phyloP scores from a whole-genome alignment of 2,329 filamentous ascomycete genomes.

The Fonsecaea pugnacius region DNA sequence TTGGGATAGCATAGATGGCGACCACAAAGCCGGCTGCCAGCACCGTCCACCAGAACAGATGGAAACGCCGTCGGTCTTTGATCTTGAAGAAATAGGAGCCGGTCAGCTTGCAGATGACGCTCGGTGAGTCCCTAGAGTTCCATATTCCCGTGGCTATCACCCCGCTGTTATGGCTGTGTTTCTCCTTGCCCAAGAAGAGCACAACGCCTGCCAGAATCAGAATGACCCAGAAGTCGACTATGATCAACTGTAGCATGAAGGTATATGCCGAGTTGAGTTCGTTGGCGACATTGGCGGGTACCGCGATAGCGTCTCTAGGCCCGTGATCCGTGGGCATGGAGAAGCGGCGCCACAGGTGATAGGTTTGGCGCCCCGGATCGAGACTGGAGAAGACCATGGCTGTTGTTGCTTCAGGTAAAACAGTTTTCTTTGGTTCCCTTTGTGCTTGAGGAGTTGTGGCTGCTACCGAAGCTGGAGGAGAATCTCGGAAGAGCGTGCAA shows the following conservation, averaged over 20 bases:
- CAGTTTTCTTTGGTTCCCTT: not conserved
- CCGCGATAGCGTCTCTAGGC: slow-evolving; percentile 9
- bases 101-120: slow-evolving; percentile 10
- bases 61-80: slow-evolving; percentile 12
- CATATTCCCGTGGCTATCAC: slow-evolving; percentile 18
- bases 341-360: slow-evolving; percentile 15
- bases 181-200: slow-evolving; percentile 15
- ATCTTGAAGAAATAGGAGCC: slow-evolving; percentile 11
- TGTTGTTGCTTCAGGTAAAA: not conserved
- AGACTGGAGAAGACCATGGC: slow-evolving; percentile 14
- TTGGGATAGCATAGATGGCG: slow-evolving; percentile 16
- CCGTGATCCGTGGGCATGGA: slow-evolving; percentile 11
- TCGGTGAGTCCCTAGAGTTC: slow-evolving; percentile 12
- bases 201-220: slow-evolving; percentile 14
- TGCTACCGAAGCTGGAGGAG: not conserved
- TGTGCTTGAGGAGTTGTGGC: not conserved
- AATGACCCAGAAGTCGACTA: slow-evolving; percentile 13
- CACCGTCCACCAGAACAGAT: slow-evolving; percentile 6
- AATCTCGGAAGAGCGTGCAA: not conserved
- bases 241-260: slow-evolving; percentile 19
- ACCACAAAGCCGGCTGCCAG: slow-evolving; percentile 8
- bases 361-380: slow-evolving; percentile 9
- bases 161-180: slow-evolving; percentile 18
- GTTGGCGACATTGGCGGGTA: slow-evolving; percentile 12
- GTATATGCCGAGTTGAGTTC: slow-evolving; percentile 18